Conservation (phyloP, 768 basidiomycete genomes). For the Trametes cingulata region DNA sequence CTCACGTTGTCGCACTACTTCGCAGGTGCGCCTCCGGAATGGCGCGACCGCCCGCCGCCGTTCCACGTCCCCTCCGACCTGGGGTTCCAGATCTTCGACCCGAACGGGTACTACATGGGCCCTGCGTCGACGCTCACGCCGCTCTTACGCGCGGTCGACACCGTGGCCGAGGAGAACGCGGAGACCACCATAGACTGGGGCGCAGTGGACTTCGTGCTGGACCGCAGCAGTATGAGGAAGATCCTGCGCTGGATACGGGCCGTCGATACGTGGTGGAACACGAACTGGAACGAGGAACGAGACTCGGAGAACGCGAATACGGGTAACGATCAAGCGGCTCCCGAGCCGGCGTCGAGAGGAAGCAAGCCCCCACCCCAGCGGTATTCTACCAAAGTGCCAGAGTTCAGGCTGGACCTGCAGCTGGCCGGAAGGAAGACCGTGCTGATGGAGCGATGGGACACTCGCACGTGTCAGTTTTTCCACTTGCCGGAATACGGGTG, state of each 20-base stretch:
- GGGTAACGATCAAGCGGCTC: not conserved
- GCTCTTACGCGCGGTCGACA: conserved; percentile 59
- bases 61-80: conserved; percentile 55
- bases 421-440: conserved; percentile 57
- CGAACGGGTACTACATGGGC: conserved; percentile 48
- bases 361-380: no score
- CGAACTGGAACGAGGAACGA: no score
- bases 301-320: not conserved
- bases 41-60: conserved; percentile 48
- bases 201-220: conserved; percentile 49
- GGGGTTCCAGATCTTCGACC: conserved; percentile 52
- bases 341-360: not conserved
- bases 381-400: no score
- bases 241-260: conserved; percentile 53
- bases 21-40: conserved; percentile 60
- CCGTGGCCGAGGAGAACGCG: conserved; percentile 22
- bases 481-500: conserved; percentile 41
- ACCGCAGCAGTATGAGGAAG: conserved; percentile 66
- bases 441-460: conserved; percentile 64
- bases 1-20: not conserved
- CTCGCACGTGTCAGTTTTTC: conserved; percentile 24
- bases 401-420: conserved; percentile 70
- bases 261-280: conserved; percentile 2
- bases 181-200: conserved; percentile 37
- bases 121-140: conserved; percentile 46